Evolutionary conservation across 192 early-diverging fungal genomes (phyloP), one percentile per base, ranked within the genome.

Genomic region (Gryganskiella cystojenkinii): DNA sequence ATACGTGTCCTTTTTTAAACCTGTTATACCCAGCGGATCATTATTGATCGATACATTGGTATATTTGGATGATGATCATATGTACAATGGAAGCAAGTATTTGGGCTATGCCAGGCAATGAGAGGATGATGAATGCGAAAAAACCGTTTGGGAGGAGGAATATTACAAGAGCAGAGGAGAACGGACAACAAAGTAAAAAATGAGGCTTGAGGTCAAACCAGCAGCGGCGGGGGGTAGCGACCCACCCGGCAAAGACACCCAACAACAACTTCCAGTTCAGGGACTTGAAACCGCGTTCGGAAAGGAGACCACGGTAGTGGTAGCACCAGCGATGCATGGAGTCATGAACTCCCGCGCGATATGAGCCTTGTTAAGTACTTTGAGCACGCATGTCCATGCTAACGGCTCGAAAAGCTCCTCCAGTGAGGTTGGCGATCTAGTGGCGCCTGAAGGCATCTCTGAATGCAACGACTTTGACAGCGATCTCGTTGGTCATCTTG

Each of bases 281-380:
- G 27, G 90, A 86, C 14, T 82, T 87, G 44, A 82, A 70, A 58
- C 75, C 87, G 58, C 64, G 71, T 34, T 89, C 90, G 27, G 61
- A 73, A 54, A 91, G 90, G 30, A 95, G 85, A 53, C 92, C 52
- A 95, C 88, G 22, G 83, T 85, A 10, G 88, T 79, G 17, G 92
- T 90, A 27, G 93, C 89, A 52, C 94, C 93, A 40, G 90, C 91
- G 43, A 94, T 92, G 81, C 93, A 95, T 64, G 93, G 93, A 3
- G 93, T 94, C n/a, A n/a, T 19, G 19, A 14, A 50, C 19, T 50
- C 47, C 47, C 24, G 5, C 19, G 47, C 47, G 19, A 50, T 15
- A n/a, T 22, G 19, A 22, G 24, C 19, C 47, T 50, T 50, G 47
- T 22, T 19, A 15, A 50, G 47, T 22, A 22, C 6, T 6, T 4